Conservation (phyloP, 169 alveolate genomes). For the Cryptosporidium ryanae region DNA sequence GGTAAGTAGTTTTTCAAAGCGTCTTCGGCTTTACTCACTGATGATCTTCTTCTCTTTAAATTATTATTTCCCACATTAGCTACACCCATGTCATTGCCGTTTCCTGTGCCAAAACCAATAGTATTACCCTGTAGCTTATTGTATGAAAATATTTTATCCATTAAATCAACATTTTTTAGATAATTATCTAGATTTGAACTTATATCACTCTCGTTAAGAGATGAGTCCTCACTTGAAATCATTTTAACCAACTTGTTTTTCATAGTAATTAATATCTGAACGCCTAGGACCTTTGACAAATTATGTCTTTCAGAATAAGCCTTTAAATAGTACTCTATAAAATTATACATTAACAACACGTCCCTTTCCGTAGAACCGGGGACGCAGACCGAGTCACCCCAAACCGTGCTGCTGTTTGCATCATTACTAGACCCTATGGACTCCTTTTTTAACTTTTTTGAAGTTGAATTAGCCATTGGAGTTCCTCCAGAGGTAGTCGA, state of each 20-base stretch:
- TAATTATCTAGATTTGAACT: constrained; percentile 27
- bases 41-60: constrained; percentile 24
- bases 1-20: constrained; percentile 8
- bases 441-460: constrained; percentile 2
- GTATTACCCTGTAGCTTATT: background rate
- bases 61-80: background rate
- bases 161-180: constrained; percentile 14
- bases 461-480: constrained; percentile 2
- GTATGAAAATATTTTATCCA: constrained; percentile 16
- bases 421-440: background rate
- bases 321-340: constrained; percentile 38
- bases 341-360: constrained; percentile 16
- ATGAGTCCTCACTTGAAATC: constrained; percentile 43
- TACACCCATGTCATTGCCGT: background rate
- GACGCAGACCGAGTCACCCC: constrained; percentile 45
- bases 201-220: constrained; percentile 37
- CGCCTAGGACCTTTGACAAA: constrained; percentile 36
- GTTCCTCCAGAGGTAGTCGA: background rate
- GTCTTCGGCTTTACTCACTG: constrained; percentile 26
- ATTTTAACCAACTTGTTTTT: constrained; percentile 30
- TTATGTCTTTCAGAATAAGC: constrained; percentile 18
- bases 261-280: constrained; percentile 28
- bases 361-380: constrained; percentile 36
- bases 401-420: background rate
- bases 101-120: background rate